Conservation (phyloP, 176 grass and related monocot species). For the Pharus latifolius region DNA sequence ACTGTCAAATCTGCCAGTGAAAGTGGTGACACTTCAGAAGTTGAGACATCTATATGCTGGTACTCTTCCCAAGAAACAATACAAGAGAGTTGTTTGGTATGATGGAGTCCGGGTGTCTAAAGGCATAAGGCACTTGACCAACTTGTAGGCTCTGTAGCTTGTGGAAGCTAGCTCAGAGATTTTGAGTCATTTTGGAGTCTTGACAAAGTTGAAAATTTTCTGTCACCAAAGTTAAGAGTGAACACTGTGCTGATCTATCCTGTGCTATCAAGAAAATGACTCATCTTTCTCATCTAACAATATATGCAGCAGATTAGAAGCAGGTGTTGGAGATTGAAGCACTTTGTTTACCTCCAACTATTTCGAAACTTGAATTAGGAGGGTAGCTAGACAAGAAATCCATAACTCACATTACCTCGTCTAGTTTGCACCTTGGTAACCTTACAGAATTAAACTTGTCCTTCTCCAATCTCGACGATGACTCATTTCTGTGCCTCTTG, state of each 20-base stretch:
- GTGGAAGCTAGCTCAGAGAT: neutral
- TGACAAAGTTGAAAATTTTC: conserved; percentile 19
- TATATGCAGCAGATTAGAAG: neutral
- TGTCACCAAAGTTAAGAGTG: conserved; percentile 6
- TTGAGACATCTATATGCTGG: conserved; percentile 25
- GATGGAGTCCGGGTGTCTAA: neutral
- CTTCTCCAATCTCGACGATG: conserved; percentile 6
- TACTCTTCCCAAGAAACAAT: neutral
- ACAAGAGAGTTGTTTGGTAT: neutral
- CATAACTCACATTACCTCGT: neutral
- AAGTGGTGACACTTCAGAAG: neutral
- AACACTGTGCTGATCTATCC: conserved; percentile 11
- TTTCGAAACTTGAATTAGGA: neutral
- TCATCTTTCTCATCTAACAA: neutral
- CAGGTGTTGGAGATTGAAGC: conserved; percentile 10
- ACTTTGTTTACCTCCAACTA: neutral
- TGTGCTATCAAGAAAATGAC: conserved; percentile 2
- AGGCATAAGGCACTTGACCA: neutral
- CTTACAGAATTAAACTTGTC: neutral
- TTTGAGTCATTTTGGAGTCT: neutral
- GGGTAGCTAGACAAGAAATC: conserved; percentile 1
- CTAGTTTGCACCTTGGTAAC: neutral
- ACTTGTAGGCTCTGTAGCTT: neutral
- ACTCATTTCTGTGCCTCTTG: conserved; percentile 3
- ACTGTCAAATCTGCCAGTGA: neutral